Evolutionary conservation across 1,284 basidiomycete genomes (phyloP).

Genomic region (Amylostereum chailletii): DNA sequence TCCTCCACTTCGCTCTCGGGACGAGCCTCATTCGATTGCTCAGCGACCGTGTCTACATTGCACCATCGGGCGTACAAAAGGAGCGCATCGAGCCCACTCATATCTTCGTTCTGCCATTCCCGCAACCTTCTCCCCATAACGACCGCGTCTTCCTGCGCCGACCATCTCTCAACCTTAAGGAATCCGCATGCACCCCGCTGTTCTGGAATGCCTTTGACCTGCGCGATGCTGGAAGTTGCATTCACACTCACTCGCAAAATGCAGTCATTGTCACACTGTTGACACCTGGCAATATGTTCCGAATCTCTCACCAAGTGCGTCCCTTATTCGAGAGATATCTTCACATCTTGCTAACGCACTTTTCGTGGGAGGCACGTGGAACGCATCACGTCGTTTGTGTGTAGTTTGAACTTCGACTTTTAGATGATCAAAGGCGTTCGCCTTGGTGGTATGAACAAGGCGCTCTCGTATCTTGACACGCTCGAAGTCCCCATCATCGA

Average conservation of each 20-base stretch:
- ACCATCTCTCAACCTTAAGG: slow-evolving; percentile 60
- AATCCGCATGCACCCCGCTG: slow-evolving; percentile 80
- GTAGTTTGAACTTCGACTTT: background rate
- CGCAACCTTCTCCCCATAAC: slow-evolving; percentile 56
- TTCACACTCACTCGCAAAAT: slow-evolving; percentile 83
- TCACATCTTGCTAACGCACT: background rate
- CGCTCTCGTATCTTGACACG: slow-evolving; percentile 76
- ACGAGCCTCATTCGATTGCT: background rate
- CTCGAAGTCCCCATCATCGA: slow-evolving; percentile 83
- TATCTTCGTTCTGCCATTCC: slow-evolving; percentile 81
- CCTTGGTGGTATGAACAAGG: slow-evolving; percentile 60
- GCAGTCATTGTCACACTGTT: slow-evolving; percentile 81
- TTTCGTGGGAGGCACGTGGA: slow-evolving; percentile 10
- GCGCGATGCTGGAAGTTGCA: slow-evolving; percentile 71
- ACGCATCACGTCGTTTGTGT: background rate
- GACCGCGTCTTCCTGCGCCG: slow-evolving; percentile 70
- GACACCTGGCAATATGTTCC: slow-evolving; percentile 61
- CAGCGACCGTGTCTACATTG: slow-evolving; percentile 76
- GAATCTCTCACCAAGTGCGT: slow-evolving; percentile 69
- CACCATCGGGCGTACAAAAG: slow-evolving; percentile 84
- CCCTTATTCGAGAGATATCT: background rate
- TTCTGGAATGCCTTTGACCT: slow-evolving; percentile 87
- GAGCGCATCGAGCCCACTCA: slow-evolving; percentile 73
- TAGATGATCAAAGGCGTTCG: slow-evolving; percentile 87
- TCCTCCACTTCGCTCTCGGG: background rate